These are phyloP conservation scores for Colletotrichum paranaense DNA, from an alignment of 2,329 filamentous ascomycete species.

Conservation along the genomic window DNA sequence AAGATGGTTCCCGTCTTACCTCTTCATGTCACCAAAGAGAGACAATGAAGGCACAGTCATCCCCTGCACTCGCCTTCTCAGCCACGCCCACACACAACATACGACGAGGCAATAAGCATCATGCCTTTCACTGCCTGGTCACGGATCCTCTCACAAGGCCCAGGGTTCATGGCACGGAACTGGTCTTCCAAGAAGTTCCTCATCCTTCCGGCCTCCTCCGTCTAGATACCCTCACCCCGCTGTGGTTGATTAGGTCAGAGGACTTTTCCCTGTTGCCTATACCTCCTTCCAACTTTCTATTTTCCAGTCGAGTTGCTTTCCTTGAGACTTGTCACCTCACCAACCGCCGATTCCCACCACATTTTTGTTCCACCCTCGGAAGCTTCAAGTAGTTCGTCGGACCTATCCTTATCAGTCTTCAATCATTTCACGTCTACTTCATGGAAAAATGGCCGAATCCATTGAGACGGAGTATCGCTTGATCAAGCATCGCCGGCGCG, in stretches of 20 bases:
- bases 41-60: background rate
- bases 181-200: background rate
- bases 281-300: background rate
- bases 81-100: background rate
- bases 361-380: background rate
- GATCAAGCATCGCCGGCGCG: conserved; percentile 41
- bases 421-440: background rate
- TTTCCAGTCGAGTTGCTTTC: background rate
- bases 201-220: background rate
- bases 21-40: background rate
- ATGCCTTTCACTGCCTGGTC: background rate
- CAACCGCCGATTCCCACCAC: background rate
- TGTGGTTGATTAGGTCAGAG: background rate
- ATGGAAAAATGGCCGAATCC: background rate
- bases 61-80: background rate
- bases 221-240: background rate
- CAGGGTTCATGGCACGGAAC: background rate
- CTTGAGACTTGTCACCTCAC: background rate
- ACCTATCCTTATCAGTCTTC: background rate
- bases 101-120: background rate
- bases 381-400: background rate
- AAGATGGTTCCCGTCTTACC: background rate
- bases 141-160: background rate
- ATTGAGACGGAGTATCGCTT: background rate
- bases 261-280: background rate